A percentile compares a stretch with the other conserved stretches of the same genome.
phyloP scores from a whole-genome alignment of 2,329 filamentous ascomycete species.

The Botrytis cinerea region DNA sequence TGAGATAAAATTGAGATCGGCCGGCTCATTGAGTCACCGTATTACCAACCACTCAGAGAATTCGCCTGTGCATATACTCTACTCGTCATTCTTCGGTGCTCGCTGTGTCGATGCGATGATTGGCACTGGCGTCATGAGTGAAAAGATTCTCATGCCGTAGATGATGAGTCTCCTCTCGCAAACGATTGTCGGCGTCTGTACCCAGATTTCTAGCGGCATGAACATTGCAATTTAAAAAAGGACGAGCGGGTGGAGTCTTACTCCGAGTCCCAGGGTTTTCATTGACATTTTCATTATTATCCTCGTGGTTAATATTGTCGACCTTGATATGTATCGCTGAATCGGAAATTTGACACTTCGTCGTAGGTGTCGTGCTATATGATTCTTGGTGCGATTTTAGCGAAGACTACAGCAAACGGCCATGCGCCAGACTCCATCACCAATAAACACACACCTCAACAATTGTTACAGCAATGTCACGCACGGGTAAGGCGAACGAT shows the following conservation, averaged over 20 bases:
- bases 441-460: background rate
- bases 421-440: too few relatives aligned
- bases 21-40: background rate
- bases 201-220: background rate
- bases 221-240: constrained; percentile 5
- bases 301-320: background rate
- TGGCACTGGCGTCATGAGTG: background rate
- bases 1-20: background rate
- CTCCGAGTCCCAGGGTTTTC: background rate
- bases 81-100: background rate
- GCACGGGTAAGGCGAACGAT: background rate
- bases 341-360: background rate
- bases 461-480: background rate
- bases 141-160: background rate
- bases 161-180: background rate
- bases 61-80: background rate
- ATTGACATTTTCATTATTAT: background rate
- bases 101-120: background rate
- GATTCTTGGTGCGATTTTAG: background rate
- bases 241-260: background rate
- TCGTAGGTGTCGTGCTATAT: background rate
- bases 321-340: background rate
- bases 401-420: background rate
- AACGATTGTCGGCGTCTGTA: background rate
- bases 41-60: background rate